phyloP scores from a whole-genome alignment of 2,329 filamentous ascomycete genomes.

The Penicillium sp. region DNA sequence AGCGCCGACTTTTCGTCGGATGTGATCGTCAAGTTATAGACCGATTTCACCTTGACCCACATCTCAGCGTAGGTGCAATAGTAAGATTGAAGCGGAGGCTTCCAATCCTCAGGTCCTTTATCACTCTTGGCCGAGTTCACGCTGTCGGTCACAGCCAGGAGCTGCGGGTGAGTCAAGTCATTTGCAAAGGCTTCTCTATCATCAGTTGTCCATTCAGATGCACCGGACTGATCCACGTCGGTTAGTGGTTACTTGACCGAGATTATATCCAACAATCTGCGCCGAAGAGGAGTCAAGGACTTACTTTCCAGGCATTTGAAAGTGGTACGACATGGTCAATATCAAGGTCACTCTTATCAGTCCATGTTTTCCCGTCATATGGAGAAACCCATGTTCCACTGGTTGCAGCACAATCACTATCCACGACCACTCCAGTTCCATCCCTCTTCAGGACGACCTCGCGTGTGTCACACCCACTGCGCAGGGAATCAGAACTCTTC shows the following conservation, averaged over 20 bases:
- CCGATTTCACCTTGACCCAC: constrained; percentile 79
- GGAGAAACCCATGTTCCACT: constrained; percentile 72
- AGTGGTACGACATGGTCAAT: constrained; percentile 85
- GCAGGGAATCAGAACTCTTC: constrained; percentile 44
- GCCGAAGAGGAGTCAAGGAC: too few relatives aligned
- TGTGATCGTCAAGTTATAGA: constrained; percentile 71
- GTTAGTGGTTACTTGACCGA: not conserved
- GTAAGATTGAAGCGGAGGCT: constrained; percentile 70
- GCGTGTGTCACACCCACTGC: constrained; percentile 66
- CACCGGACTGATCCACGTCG: constrained; percentile 55
- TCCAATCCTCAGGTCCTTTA: constrained; percentile 73
- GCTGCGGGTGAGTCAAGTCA: constrained; percentile 74
- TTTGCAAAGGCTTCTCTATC: constrained; percentile 74
- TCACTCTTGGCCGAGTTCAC: constrained; percentile 79
- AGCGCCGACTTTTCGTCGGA: constrained; percentile 72
- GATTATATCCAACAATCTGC: too few relatives aligned
- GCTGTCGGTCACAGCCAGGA: constrained; percentile 77
- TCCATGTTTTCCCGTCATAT: constrained; percentile 76
- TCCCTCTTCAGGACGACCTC: constrained; percentile 77
- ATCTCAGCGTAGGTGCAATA: constrained; percentile 78
- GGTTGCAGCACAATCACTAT: constrained; percentile 64
- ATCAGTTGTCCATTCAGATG: constrained; percentile 70
- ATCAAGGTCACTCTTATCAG: constrained; percentile 69
- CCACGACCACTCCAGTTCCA: constrained; percentile 64
- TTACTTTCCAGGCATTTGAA: constrained; percentile 76